Percentiles rank a stretch among this genome's conserved stretches.
These are phyloP conservation scores for Solanum hybrid DNA, from an alignment of 305 asterid genomes.

Conservation along the genomic window DNA sequence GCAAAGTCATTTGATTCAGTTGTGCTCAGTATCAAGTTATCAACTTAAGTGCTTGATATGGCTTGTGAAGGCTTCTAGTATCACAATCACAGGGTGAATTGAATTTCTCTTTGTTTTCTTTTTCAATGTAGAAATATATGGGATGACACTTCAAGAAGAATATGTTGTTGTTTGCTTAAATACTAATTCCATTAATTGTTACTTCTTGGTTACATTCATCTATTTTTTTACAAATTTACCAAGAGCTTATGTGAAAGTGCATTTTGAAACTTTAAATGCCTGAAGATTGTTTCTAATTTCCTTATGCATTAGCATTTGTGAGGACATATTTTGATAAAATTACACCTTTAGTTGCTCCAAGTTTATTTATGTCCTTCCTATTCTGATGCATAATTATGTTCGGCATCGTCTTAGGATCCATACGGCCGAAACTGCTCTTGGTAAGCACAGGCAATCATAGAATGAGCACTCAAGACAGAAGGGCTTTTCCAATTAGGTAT, in stretches of 20 bases:
- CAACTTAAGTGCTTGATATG: neutral
- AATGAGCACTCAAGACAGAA: conserved; percentile 43
- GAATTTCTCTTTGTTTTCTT: neutral
- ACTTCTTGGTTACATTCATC: neutral
- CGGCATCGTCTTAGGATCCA: conserved; percentile 12
- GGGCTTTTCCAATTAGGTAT: conserved; percentile 20
- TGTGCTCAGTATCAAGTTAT: neutral
- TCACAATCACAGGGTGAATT: neutral
- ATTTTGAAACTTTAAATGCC: neutral
- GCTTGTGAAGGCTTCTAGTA: neutral
- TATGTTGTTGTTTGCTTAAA: neutral
- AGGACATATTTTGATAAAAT: neutral
- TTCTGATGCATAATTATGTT: neutral
- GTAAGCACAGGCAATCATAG: neutral
- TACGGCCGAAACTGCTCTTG: conserved; percentile 6
- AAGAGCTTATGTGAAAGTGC: neutral
- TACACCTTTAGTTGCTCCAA: neutral
- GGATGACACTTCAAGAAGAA: neutral
- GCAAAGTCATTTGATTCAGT: neutral
- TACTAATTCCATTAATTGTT: neutral
- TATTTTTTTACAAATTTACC: neutral
- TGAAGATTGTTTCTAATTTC: neutral
- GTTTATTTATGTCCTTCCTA: neutral
- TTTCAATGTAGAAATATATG: neutral
- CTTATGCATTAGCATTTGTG: neutral